Base-by-base conservation (phyloP, 1,284 basidiomycete species). In the Somion occarium region DNA sequence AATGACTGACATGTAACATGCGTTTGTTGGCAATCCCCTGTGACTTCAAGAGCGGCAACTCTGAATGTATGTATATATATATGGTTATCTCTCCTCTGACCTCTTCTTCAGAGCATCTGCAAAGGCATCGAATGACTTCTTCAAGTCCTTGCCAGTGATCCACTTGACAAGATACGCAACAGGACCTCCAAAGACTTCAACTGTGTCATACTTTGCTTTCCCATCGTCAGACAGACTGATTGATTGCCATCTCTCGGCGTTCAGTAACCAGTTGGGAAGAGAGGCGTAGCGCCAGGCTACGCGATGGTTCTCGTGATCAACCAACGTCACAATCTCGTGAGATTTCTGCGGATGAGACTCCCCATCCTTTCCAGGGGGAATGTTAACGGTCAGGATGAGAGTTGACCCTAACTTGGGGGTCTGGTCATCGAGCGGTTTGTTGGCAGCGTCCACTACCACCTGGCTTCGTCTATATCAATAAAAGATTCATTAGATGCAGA, bases 181-280 rank as follows among this genome's bases (percentile, higher is more conserved):
- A 3, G 75, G 19, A 0, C 86, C 85, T 11, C 64, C 64, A 53
- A 87, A 86, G 26, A 78, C 77, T 61, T 84, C 82, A n/a, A 75
- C 66, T 3, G 76, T 80, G 63, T 87, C 82, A 59, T 88, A 88
- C 48, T 73, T 74, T 26, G 81, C 83, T 66, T 74, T 75, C 30
- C 76, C 82, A 24, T 68, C 73, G 15, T 69, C 71, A 5, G 72
- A 72, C 19, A 73, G 70, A 23, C 70, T 77, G 48, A 89, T 61
- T 51, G 70, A 70, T 63, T 89, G 86, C 85, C 84, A 87, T 24
- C 86, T 74, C 55, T 81, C 75, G 0, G 78, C 67, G 19, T 58
- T 59, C 26, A 88, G 48, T 13, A 85, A 55, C 72, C 78, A 83
- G 1, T 51, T 43, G 12, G 71, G 65, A 1, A 69, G 64, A 20